A percentile compares a stretch with the other conserved stretches of the same genome.
Conservation (phyloP, 306 rosid species). For the Hylodesmum podocarpum region DNA sequence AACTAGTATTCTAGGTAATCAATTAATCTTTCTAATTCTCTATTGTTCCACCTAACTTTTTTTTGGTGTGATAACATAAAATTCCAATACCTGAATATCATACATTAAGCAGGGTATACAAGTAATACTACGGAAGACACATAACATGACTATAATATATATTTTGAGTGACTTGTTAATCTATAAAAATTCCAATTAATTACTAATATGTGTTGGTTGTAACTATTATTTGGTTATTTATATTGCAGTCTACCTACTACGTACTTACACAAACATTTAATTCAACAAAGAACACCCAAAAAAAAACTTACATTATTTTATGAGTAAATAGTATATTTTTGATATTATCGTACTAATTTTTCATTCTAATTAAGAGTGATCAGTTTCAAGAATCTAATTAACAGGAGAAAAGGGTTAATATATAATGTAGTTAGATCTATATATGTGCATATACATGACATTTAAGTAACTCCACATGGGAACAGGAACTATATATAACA, state of each 20-base stretch:
- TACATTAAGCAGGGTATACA: too few relatives aligned
- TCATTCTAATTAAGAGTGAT: background rate
- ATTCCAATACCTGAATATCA: background rate
- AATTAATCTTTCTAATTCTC: background rate
- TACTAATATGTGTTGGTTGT: background rate
- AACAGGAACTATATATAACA: conserved; percentile 36
- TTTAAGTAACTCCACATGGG: conserved; percentile 40
- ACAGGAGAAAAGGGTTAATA: background rate
- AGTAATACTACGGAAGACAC: too few relatives aligned
- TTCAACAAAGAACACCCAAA: background rate
- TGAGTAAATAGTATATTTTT: background rate
- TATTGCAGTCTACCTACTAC: background rate
- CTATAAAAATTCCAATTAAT: background rate
- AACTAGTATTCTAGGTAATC: background rate
- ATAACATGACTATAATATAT: background rate
- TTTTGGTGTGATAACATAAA: background rate
- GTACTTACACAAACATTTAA: background rate
- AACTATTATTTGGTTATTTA: background rate
- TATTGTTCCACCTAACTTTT: conserved; percentile 8
- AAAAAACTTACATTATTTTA: background rate
- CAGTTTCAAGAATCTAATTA: background rate
- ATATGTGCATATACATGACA: background rate
- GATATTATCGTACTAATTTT: too few relatives aligned
- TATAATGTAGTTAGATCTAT: conserved; percentile 15
- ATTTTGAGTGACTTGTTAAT: background rate